Conservation (phyloP, 495 filamentous ascomycete species). For the Xylaria scruposa region DNA sequence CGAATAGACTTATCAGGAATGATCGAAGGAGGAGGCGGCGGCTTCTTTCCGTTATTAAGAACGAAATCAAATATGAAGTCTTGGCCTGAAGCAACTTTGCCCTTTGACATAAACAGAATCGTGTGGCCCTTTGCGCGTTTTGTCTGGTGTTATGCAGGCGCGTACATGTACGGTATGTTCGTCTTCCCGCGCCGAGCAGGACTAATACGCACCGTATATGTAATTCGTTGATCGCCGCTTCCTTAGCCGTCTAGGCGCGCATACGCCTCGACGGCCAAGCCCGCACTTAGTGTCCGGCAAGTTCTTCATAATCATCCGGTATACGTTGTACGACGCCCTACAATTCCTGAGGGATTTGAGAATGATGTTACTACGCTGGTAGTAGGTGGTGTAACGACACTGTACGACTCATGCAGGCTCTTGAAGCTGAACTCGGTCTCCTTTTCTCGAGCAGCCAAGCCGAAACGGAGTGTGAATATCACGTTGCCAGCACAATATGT, state of each 20-base stretch:
- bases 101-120: background rate
- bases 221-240: slow-evolving; percentile 11
- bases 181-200: background rate
- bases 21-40: background rate
- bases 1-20: slow-evolving; percentile 7
- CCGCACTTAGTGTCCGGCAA: slow-evolving; percentile 4
- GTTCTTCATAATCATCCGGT: background rate
- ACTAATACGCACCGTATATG: slow-evolving; percentile 19
- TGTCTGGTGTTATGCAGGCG: background rate
- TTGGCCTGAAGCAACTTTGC: slow-evolving; percentile 3
- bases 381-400: background rate
- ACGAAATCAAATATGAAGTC: slow-evolving; percentile 3
- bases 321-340: background rate
- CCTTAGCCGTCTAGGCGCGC: slow-evolving; percentile 19
- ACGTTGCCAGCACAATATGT: background rate
- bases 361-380: background rate
- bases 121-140: background rate
- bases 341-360: background rate
- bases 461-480: background rate
- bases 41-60: background rate
- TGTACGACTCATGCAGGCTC: background rate
- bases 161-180: background rate
- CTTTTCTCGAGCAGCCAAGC: background rate
- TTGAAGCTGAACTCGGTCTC: background rate
- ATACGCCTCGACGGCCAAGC: slow-evolving; percentile 7